Conservation (phyloP, 2,329 filamentous ascomycete species). For the Coniochaeta sp. region DNA sequence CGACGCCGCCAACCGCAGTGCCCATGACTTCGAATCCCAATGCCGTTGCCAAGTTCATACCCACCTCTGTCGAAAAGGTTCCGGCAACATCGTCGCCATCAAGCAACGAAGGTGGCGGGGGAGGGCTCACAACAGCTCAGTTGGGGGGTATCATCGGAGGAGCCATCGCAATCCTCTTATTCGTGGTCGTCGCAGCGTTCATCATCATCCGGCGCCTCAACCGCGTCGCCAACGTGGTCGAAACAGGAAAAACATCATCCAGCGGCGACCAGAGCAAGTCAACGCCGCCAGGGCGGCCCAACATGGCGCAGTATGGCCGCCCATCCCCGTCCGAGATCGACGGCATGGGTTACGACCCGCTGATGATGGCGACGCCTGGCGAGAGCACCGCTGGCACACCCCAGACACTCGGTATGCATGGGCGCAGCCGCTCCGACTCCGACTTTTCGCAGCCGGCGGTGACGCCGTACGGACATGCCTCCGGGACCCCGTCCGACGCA, state of each 20-base stretch:
- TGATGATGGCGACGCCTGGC: constrained; percentile 15
- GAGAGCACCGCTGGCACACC: constrained; percentile 7
- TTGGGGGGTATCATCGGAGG: constrained; percentile 49
- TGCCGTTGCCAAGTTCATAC: constrained; percentile 33
- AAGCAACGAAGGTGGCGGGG: constrained; percentile 14
- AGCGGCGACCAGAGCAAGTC: constrained; percentile 20
- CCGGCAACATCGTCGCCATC: constrained; percentile 19
- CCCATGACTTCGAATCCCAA: constrained; percentile 15
- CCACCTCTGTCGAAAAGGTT: constrained; percentile 34
- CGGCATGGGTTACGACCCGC: constrained; percentile 31
- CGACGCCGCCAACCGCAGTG: constrained; percentile 21
- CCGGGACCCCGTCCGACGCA: constrained; percentile 11
- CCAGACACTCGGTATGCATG: background rate
- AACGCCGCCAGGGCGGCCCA: constrained; percentile 16
- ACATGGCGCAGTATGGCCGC: constrained; percentile 24
- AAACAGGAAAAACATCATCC: constrained; percentile 25
- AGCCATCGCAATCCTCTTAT: constrained; percentile 36
- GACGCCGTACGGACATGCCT: constrained; percentile 11
- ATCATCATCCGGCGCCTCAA: constrained; percentile 44
- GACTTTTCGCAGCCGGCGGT: constrained; percentile 6
- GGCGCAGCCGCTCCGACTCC: constrained; percentile 12
- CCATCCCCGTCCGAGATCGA: constrained; percentile 33
- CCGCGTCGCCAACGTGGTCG: constrained; percentile 31
- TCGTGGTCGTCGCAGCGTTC: constrained; percentile 37
- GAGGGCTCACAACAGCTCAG: constrained; percentile 27